Evolutionary conservation across 2,329 filamentous ascomycete species (phyloP).

Genomic region (Pseudogymnoascus pannorum): DNA sequence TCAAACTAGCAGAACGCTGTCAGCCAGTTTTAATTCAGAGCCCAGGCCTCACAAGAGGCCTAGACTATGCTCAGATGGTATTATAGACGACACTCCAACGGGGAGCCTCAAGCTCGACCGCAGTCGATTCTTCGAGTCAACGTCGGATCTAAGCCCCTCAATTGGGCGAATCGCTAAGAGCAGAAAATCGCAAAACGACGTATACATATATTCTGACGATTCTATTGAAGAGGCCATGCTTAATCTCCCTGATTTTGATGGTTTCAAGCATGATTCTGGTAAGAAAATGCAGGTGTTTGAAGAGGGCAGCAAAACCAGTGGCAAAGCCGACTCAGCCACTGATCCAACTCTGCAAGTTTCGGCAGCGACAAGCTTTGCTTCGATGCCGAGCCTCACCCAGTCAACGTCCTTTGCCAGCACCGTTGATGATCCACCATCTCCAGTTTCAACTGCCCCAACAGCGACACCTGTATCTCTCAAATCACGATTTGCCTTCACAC

Average conservation of each 20-base stretch:
- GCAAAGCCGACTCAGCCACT: neutral
- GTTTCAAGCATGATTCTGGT: conserved; percentile 14
- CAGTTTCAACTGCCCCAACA: conserved; percentile 10
- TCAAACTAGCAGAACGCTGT: conserved; percentile 35
- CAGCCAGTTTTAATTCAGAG: conserved; percentile 33
- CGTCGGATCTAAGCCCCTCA: conserved; percentile 33
- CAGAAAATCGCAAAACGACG: conserved; percentile 34
- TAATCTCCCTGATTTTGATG: conserved; percentile 33
- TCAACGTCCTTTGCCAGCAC: conserved; percentile 19
- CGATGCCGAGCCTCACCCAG: conserved; percentile 19
- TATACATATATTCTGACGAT: conserved; percentile 47
- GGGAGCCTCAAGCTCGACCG: conserved; percentile 28
- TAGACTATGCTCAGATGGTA: conserved; percentile 42
- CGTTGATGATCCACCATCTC: conserved; percentile 20
- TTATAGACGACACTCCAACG: conserved; percentile 28
- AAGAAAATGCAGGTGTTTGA: conserved; percentile 3
- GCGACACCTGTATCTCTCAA: neutral
- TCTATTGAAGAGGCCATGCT: conserved; percentile 42
- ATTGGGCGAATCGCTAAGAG: conserved; percentile 27
- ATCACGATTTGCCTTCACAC: neutral
- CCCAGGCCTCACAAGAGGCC: conserved; percentile 42
- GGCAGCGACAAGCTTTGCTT: neutral
- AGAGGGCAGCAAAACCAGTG: neutral
- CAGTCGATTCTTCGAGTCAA: conserved; percentile 41
- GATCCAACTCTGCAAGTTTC: neutral